A percentile compares a stretch with the other conserved stretches of the same genome.
Conservation (phyloP, 169 alveolate species). For the Plasmodium coatneyi region DNA sequence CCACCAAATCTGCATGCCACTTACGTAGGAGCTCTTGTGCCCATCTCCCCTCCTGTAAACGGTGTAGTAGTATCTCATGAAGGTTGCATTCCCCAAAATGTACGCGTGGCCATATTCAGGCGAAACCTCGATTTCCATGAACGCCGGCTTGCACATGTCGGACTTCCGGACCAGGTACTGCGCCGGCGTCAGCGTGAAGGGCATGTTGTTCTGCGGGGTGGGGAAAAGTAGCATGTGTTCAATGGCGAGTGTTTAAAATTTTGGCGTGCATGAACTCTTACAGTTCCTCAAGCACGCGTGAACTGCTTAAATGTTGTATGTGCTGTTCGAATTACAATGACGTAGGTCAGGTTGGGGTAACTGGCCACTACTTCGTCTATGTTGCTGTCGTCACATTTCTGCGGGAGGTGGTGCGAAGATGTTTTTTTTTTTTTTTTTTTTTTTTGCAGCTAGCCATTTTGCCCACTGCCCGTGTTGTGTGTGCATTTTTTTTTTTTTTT, state of each 20-base stretch:
- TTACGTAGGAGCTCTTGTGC: constrained; percentile 77
- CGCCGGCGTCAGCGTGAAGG: constrained; percentile 79
- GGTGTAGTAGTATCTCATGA: constrained; percentile 91
- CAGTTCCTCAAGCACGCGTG: not conserved
- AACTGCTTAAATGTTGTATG: not conserved
- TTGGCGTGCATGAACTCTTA: not conserved
- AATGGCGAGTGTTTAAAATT: not conserved
- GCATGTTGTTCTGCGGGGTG: constrained; percentile 71
- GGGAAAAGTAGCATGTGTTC: constrained; percentile 10
- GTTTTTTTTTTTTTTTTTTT: not conserved
- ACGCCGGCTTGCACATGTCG: constrained; percentile 88
- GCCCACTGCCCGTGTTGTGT: not conserved
- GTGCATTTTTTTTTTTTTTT: not conserved
- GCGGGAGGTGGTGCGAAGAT: not conserved
- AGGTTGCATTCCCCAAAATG: constrained; percentile 88
- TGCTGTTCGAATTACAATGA: constrained; percentile 20
- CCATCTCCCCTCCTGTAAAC: constrained; percentile 81
- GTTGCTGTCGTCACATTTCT: constrained; percentile 58
- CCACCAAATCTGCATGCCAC: too few relatives aligned
- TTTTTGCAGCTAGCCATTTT: not conserved
- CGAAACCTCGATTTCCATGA: constrained; percentile 91
- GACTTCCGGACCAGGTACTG: constrained; percentile 78
- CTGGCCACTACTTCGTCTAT: constrained; percentile 46
- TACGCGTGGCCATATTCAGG: constrained; percentile 89
- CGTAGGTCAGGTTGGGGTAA: constrained; percentile 57